A percentile compares a stretch with the other conserved stretches of the same genome.
Conservation (phyloP, 148 eudicot species). For the Fagopyrum homotropicum region DNA sequence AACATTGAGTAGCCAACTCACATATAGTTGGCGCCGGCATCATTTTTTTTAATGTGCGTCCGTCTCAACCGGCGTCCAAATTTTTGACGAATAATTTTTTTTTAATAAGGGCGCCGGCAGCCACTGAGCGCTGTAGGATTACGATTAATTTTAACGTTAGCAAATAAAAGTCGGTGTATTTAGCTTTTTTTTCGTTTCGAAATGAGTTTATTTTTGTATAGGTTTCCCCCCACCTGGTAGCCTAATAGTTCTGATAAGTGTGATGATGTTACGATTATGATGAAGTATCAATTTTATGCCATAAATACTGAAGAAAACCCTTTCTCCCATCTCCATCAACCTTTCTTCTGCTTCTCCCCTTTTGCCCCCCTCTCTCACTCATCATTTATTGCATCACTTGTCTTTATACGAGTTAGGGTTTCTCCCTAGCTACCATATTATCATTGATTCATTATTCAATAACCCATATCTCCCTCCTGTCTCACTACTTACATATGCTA, state of each 20-base stretch:
- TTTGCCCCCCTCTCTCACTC: slow-evolving; percentile 14
- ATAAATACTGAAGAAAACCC: not conserved
- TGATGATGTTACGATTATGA: not conserved
- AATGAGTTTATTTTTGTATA: not conserved
- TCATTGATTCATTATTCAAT: not conserved
- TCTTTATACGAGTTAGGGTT: not conserved
- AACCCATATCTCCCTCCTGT: not conserved
- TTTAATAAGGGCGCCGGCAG: too few relatives aligned
- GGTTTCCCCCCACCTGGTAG: not conserved
- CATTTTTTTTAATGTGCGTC: too few relatives aligned
- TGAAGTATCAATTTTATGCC: not conserved
- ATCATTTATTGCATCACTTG: not conserved
- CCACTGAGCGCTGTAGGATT: too few relatives aligned
- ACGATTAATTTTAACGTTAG: too few relatives aligned
- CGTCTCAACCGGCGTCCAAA: too few relatives aligned
- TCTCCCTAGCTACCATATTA: not conserved
- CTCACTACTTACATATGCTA: not conserved
- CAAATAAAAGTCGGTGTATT: too few relatives aligned
- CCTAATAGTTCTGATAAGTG: not conserved
- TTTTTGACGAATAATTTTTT: too few relatives aligned
- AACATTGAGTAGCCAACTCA: too few relatives aligned
- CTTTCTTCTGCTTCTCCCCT: slow-evolving; percentile 8
- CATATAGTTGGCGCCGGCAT: too few relatives aligned
- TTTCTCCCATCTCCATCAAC: not conserved
- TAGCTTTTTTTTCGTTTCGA: too few relatives aligned